phyloP scores from a whole-genome alignment of 306 rosid genomes.

The Castanea sativa region DNA sequence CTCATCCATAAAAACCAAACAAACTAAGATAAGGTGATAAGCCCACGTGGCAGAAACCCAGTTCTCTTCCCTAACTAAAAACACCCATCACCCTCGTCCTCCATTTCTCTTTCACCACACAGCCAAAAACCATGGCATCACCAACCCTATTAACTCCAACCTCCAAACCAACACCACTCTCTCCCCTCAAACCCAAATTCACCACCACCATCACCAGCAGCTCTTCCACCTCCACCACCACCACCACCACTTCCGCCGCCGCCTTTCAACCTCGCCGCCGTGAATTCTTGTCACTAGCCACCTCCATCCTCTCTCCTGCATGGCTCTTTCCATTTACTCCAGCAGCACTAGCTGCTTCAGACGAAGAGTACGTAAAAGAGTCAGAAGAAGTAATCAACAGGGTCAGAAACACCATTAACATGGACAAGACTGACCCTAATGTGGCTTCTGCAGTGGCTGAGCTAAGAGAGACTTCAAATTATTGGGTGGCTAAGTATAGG shows the following conservation, averaged over 20 bases:
- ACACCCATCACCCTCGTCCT: constrained; percentile 2
- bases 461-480: constrained; percentile 69
- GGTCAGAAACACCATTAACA: constrained; percentile 60
- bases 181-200: constrained; percentile 50
- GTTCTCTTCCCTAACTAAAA: constrained; percentile 18
- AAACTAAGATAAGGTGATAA: constrained; percentile 80
- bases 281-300: constrained; percentile 52
- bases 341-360: constrained; percentile 59
- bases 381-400: constrained; percentile 72
- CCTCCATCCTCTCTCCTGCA: constrained; percentile 33
- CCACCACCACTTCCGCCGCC: background rate
- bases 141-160: constrained; percentile 82
- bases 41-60: constrained; percentile 78
- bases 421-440: constrained; percentile 78
- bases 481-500: constrained; percentile 94
- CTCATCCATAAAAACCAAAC: constrained; percentile 53
- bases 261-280: constrained; percentile 54
- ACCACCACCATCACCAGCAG: constrained; percentile 12
- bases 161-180: constrained; percentile 59
- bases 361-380: constrained; percentile 83
- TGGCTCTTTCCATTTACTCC: constrained; percentile 39
- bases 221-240: constrained; percentile 4
- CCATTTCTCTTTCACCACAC: background rate
- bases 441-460: constrained; percentile 78
- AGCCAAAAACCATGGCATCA: constrained; percentile 60